Base-by-base conservation (phyloP, 2,329 filamentous ascomycete species). In the Phialemoniopsis sp. region DNA sequence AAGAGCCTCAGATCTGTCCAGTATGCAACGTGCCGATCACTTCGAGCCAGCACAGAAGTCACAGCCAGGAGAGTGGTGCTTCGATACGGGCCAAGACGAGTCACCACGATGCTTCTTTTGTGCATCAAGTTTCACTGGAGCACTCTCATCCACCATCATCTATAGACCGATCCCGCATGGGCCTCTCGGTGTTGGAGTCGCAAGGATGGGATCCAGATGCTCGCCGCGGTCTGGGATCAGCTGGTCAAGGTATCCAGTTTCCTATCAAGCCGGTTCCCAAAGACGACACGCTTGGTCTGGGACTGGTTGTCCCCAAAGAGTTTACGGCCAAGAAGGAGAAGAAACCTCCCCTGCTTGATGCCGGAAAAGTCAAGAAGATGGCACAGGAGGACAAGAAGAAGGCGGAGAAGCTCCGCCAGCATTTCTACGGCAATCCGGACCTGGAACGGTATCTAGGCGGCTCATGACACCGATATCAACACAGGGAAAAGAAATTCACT, bases 201-300 rank as follows among this genome's bases (percentile, higher is more conserved):
- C 75, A 85, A 42, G 86, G 86, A 19, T 90, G 85, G 80, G 82
- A 90, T 50, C 83, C 85, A 0, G 86, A 90, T 59, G 69, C 78
- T 19, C 70, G 88, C 3, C 60, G 66, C 13, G 90, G 90, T 0
- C 70, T 96, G 0, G 90, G 90, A 0, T 75, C 75, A 9, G 63
- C 67, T 3, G 82, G 85, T 1, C 78, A 85, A 48, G 90, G 90
- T 4, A 82, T 88, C 44, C 71, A 83, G 31, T 82, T 81, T 47
- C 90, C 90, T 1, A 70, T 96, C 46, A 89, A 89, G 56, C 67
- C 78, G 1, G 75, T 72, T 42, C 67, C 75, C 39, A 95, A 95
- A 62, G 75, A 82, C 32, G 80, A 91, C 55, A 89, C 76, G 4
- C 66, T 85, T 8, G 91, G 90, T 0, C 60, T 95, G 18, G 89